Conservation (phyloP, 2,329 filamentous ascomycete genomes). For the Cytospora chrysosperma region DNA sequence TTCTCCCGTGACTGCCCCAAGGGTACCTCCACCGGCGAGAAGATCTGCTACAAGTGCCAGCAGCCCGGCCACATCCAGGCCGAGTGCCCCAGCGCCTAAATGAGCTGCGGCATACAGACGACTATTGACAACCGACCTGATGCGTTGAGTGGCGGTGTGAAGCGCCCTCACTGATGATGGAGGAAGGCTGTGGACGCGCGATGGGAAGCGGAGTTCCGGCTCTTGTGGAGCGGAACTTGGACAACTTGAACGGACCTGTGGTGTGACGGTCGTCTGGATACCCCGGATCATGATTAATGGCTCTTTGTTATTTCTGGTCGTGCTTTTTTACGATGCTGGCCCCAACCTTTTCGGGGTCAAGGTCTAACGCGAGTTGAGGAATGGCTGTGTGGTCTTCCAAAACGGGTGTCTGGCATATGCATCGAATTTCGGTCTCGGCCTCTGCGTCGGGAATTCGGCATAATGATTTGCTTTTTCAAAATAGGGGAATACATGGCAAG, state of each 20-base stretch:
- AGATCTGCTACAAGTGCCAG: conserved; percentile 97
- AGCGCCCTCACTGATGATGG: conserved; percentile 20
- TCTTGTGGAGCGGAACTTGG: conserved; percentile 25
- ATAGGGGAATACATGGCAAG: conserved; percentile 21
- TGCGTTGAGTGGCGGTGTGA: conserved; percentile 18
- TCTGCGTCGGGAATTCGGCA: conserved; percentile 21
- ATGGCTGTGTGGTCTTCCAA: conserved; percentile 10
- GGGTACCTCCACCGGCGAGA: conserved; percentile 81
- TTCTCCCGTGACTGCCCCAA: conserved; percentile 95
- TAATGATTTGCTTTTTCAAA: conserved; percentile 19
- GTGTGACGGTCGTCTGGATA: conserved; percentile 27
- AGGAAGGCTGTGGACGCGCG: conserved; percentile 25
- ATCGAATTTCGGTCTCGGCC: conserved; percentile 19
- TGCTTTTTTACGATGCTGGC: conserved; percentile 15
- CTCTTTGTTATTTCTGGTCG: conserved; percentile 16
- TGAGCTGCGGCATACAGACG: conserved; percentile 24
- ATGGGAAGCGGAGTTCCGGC: conserved; percentile 26
- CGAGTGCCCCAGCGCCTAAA: conserved; percentile 80
- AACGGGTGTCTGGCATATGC: conserved; percentile 10
- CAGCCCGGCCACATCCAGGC: conserved; percentile 86
- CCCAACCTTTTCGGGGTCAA: conserved; percentile 11
- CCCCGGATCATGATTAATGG: conserved; percentile 27
- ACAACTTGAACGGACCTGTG: conserved; percentile 20
- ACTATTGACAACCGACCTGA: conserved; percentile 25
- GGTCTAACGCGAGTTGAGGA: conserved; percentile 14